Conservation (phyloP, 495 filamentous ascomycete genomes). For the Aspergillus baeticus region DNA sequence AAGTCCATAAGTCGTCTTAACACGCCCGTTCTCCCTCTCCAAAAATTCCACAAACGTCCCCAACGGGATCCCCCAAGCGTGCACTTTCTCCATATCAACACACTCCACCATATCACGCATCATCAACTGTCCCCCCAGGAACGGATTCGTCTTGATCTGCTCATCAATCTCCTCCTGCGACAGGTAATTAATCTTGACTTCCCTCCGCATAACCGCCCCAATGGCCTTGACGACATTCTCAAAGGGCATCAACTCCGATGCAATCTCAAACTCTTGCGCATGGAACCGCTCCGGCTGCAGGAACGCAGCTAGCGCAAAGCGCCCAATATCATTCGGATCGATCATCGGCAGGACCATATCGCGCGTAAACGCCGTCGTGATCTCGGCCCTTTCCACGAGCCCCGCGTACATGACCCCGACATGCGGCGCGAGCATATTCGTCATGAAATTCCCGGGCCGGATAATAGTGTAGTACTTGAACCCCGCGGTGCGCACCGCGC, state of each 20-base stretch:
- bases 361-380: conserved; percentile 26
- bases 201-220: conserved; percentile 27
- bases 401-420: conserved; percentile 34
- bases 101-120: conserved; percentile 29
- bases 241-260: conserved; percentile 32
- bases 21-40: conserved; percentile 31
- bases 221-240: conserved; percentile 33
- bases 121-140: conserved; percentile 28
- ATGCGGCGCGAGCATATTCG: conserved; percentile 42
- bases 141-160: conserved; percentile 25
- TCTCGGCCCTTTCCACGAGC: conserved; percentile 33
- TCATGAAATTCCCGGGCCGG: conserved; percentile 50
- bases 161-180: conserved; percentile 36
- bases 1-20: conserved; percentile 23
- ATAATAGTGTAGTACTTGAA: conserved; percentile 44
- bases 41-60: conserved; percentile 38
- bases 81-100: conserved; percentile 36
- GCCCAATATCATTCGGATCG: conserved; percentile 48
- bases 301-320: conserved; percentile 44
- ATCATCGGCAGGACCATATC: conserved; percentile 38
- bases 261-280: conserved; percentile 36
- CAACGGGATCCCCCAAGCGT: conserved; percentile 29
- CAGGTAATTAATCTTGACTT: conserved; percentile 33
- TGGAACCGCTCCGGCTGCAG: conserved; percentile 37
- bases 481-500: conserved; percentile 25